A percentile compares a stretch with the other conserved stretches of the same genome.
These are phyloP conservation scores for Plectranthus barbatus DNA, from an alignment of 257 asterid species.

Conservation along the genomic window DNA sequence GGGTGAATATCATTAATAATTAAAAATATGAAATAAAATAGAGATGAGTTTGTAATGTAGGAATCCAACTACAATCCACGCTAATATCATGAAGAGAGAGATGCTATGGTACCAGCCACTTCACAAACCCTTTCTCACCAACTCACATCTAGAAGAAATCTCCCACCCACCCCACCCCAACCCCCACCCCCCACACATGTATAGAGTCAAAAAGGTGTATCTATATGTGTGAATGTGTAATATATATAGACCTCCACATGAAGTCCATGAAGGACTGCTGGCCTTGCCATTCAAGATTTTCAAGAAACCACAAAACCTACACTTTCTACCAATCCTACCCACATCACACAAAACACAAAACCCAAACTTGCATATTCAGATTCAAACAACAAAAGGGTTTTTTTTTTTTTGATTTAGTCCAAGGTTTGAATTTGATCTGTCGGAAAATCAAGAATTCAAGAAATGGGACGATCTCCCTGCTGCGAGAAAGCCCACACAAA, in stretches of 20 bases:
- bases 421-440: too few relatives aligned
- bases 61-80: not conserved
- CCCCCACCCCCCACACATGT: conserved; percentile 10
- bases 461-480: conserved; percentile 96
- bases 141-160: conserved; percentile 98
- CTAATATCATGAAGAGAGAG: conserved; percentile 11
- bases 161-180: too few relatives aligned
- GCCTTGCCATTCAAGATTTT: conserved; percentile 8
- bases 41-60: not conserved
- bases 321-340: too few relatives aligned
- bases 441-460: too few relatives aligned
- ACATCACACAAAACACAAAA: too few relatives aligned
- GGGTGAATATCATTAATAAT: too few relatives aligned
- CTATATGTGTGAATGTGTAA: not conserved
- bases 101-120: conserved; percentile 18
- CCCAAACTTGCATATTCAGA: too few relatives aligned
- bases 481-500: conserved; percentile 97
- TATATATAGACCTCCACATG: conserved; percentile 27
- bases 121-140: conserved; percentile 79
- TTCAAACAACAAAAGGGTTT: too few relatives aligned
- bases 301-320: conserved; percentile 24
- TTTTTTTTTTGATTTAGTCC: too few relatives aligned
- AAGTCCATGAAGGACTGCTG: conserved; percentile 30
- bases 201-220: conserved; percentile 46
- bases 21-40: too few relatives aligned